These are phyloP conservation scores for Podaxis pistillaris DNA, from an alignment of 768 basidiomycete species.

Conservation along the genomic window DNA sequence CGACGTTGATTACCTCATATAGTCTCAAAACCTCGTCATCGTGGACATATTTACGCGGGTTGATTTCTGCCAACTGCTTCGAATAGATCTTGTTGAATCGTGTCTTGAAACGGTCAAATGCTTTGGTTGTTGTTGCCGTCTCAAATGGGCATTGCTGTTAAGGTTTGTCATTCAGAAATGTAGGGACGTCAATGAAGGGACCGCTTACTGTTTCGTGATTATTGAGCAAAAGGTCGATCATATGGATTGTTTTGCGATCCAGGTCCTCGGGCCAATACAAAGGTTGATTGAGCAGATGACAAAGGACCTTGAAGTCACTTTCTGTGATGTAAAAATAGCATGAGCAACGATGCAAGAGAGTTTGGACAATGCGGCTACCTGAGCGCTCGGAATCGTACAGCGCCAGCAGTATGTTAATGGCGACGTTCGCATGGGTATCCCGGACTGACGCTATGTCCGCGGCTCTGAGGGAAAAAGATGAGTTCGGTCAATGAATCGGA, in stretches of 20 bases:
- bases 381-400: conserved; percentile 47
- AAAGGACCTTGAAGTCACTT: conserved; percentile 61
- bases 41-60: conserved; percentile 33
- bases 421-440: conserved; percentile 55
- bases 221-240: conserved; percentile 46
- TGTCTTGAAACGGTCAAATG: conserved; percentile 53
- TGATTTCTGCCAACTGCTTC: conserved; percentile 38
- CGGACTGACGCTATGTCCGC: conserved; percentile 21
- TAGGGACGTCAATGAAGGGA: background rate
- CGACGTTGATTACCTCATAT: conserved; percentile 16
- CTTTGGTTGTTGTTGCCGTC: conserved; percentile 50
- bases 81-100: conserved; percentile 42
- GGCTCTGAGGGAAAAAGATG: conserved; percentile 14
- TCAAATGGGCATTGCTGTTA: conserved; percentile 58
- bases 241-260: conserved; percentile 38
- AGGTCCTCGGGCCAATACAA: conserved; percentile 45
- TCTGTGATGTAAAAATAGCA: conserved; percentile 30
- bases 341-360: background rate
- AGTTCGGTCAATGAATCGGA: conserved; percentile 7
- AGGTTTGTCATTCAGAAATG: conserved; percentile 4
- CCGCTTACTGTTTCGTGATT: conserved; percentile 48
- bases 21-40: conserved; percentile 28
- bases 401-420: conserved; percentile 49
- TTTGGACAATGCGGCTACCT: conserved; percentile 27
- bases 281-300: conserved; percentile 58